Base-by-base conservation (phyloP, 1,139 yeast species). In the Yamadazyma oceani region DNA sequence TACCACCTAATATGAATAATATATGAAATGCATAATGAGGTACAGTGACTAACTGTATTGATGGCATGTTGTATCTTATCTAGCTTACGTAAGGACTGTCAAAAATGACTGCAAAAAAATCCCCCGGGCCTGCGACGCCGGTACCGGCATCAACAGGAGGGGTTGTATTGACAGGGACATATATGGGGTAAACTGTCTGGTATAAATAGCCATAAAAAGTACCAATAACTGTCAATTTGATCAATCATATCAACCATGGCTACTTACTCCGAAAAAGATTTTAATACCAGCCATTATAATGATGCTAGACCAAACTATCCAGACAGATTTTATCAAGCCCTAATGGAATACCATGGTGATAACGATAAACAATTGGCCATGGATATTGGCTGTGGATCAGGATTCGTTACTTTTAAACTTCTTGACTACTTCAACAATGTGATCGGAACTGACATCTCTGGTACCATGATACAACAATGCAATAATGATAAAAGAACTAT, bases 321-420 rank as follows among this genome's bases (percentile, higher is more conserved):
- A 2, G 55, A 52, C 27, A 37, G 41, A 14, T 65, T 65, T 41
- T 69, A 68, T 42, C 41, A 54, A 3, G 55, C 62, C 5, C 48
- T 69, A 15, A 40, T 66, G 19, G 42, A 48, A 3, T 66, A 60
- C 41, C 74, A 68, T 45, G 40, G 44, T 2, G 37, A 42, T 2
- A 51, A 54, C n/a, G 39, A 49, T 1, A 44, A 45, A 3, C 46
- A 60, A 1, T 42, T 64, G 24, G 77, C 78, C 1, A 56, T 86
- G 6, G 96, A 88, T 58, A 64, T 85, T 13, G 96, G 96, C 0
- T 81, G 89, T 54, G 96, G 96, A 1, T 83, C 96, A 0, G 96
- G 96, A 1, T 81, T 81, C 45, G 92, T 85, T 1, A 74, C 94
- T 0, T 66, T 73, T 43, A 77, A 80, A 33, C 55, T 85, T 40